These are phyloP conservation scores for Porcisia deanei DNA, from an alignment of 208 protist genomes.

Conservation along the genomic window DNA sequence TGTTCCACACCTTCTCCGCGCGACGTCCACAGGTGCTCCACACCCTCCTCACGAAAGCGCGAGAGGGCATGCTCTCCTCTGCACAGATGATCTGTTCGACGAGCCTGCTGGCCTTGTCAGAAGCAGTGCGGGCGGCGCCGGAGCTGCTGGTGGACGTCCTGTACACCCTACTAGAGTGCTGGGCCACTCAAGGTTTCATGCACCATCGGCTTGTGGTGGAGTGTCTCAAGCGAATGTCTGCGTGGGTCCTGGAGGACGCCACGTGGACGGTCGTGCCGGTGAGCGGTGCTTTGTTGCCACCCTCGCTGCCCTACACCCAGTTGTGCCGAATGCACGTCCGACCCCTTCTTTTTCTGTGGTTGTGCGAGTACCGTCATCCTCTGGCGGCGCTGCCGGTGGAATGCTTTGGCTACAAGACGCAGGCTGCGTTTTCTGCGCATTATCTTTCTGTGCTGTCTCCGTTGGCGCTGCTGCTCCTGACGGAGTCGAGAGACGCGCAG, in stretches of 20 bases:
- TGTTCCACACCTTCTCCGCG: slow-evolving; percentile 52
- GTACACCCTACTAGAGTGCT: slow-evolving; percentile 78
- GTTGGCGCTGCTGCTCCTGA: slow-evolving; percentile 49
- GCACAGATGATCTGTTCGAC: slow-evolving; percentile 52
- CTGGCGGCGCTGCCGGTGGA: slow-evolving; percentile 61
- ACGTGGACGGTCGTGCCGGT: background rate
- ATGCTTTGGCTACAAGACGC: slow-evolving; percentile 57
- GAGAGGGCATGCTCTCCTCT: slow-evolving; percentile 54
- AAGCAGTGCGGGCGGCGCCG: slow-evolving; percentile 55
- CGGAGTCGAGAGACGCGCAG: slow-evolving; percentile 13
- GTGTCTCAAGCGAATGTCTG: slow-evolving; percentile 52
- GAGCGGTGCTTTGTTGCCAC: background rate
- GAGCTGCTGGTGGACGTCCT: slow-evolving; percentile 52
- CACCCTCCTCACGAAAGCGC: slow-evolving; percentile 53
- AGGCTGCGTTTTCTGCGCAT: slow-evolving; percentile 29
- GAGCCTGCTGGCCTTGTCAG: slow-evolving; percentile 64
- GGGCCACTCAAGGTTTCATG: slow-evolving; percentile 63
- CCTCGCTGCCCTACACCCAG: slow-evolving; percentile 14
- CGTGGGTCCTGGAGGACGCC: slow-evolving; percentile 9
- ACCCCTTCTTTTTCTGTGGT: slow-evolving; percentile 61
- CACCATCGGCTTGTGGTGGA: slow-evolving; percentile 48
- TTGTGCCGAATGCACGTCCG: slow-evolving; percentile 51
- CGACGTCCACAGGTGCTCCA: slow-evolving; percentile 48
- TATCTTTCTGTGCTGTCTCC: slow-evolving; percentile 41
- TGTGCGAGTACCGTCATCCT: slow-evolving; percentile 61